Evolutionary conservation across 2,329 filamentous ascomycete species (phyloP).

Genomic region (Cercospora sp.): DNA sequence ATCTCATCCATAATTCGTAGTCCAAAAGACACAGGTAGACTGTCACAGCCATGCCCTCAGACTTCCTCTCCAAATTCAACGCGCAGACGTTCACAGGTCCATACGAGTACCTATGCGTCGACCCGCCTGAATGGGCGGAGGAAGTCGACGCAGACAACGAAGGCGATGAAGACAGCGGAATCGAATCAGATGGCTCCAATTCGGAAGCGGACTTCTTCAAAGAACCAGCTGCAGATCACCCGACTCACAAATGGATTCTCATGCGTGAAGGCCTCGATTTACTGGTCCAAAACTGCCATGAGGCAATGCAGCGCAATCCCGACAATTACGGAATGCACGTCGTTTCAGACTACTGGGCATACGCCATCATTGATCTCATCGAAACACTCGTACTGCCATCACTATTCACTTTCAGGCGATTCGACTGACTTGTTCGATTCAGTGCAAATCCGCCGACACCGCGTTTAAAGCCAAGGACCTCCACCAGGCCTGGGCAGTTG

Average conservation of each 20-base stretch:
- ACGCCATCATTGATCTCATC: slow-evolving; percentile 11
- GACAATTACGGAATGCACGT: slow-evolving; percentile 17
- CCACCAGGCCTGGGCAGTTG: slow-evolving; percentile 16
- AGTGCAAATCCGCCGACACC: slow-evolving; percentile 12
- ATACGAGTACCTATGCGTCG: slow-evolving; percentile 15
- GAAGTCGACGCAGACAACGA: not conserved
- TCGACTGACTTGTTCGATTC: not conserved
- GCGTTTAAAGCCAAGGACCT: slow-evolving; percentile 1
- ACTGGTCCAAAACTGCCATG: not conserved
- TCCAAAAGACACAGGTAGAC: not conserved
- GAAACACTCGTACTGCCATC: slow-evolving; percentile 5
- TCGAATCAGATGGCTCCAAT: not conserved
- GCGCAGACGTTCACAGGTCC: slow-evolving; percentile 8
- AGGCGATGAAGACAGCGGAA: not conserved
- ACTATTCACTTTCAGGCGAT: not conserved
- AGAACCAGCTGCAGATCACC: slow-evolving; percentile 16
- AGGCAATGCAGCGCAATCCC: slow-evolving; percentile 24
- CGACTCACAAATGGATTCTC: slow-evolving; percentile 17
- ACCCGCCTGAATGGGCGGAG: not conserved
- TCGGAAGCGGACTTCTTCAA: not conserved
- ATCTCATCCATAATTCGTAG: not conserved
- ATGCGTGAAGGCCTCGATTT: slow-evolving; percentile 1
- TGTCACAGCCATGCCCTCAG: not conserved
- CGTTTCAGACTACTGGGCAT: slow-evolving; percentile 7
- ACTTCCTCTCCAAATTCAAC: slow-evolving; percentile 13